Base-by-base conservation (phyloP, 208 protist species). In the Acanthamoeba castellanii region DNA sequence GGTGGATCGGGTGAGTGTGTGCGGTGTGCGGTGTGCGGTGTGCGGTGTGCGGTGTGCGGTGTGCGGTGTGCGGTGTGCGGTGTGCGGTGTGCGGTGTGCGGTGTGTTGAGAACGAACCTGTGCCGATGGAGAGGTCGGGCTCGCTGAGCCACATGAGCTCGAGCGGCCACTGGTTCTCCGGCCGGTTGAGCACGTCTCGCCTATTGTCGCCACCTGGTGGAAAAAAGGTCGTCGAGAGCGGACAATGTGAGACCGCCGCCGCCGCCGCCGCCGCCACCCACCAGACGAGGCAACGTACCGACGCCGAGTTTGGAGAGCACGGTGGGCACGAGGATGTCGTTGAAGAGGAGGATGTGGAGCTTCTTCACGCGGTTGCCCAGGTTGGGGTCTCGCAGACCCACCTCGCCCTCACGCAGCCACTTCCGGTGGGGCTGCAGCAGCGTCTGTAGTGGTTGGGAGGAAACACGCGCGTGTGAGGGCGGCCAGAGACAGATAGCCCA, bases 331-430 rank as follows among this genome's bases (percentile, higher is more conserved):
- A 89, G 52, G 32, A 89, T 68, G 37, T 89, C 82, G 50, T 89
- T 89, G 82, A 89, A 89, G n/a, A 89, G 55, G 14, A 89, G 82
- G 37, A 89, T 89, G 37, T 89, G 82, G 47, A 89, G 82, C 52
- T 89, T 57, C 55, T 89, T 89, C 55, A 57, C 82, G 47, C 55
- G 47, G 27, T 57, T 89, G 47, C 82, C 82, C 82, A 89, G 82
- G n/a, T 66, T 66, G 27, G 82, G 47, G 45, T 89, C 82, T 27
- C 55, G 47, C 22, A 89, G 55, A 6, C 82, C 52, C 30, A 89
- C 55, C 30, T 89, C 82, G 4, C 82, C 82, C 82, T 89, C 82
- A 16, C 82, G 82, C 27, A 89, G 82, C 82, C 47, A 89, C 82
- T 89, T 89, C 7, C 82, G 82, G 32, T 89, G 82, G 9, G 82